Evolutionary conservation across 2,329 filamentous ascomycete genomes (phyloP), one percentile per base, ranked within the genome.

Genomic region (Emericellopsis atlantica): DNA sequence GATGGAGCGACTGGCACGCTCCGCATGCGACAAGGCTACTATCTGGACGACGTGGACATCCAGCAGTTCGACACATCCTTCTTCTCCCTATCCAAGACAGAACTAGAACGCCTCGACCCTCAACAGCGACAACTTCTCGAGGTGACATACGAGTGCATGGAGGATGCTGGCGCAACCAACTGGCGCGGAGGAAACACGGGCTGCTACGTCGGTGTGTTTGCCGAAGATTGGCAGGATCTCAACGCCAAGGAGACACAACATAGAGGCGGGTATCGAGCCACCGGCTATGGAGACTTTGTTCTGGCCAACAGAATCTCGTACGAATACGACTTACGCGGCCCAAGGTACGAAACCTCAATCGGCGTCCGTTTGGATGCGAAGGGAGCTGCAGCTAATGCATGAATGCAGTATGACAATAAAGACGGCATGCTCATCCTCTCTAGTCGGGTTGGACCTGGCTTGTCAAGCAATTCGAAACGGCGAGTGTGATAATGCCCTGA

Each of bases 121-220:
- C 63, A 66, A 44, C 63, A 66, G 42, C 53, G 64, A 3, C 54
- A 59, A 31, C 45, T 63, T 15, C 54, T 64, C 5, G 60, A 67
- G 39, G 55, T 62, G 0, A 32, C 31, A 32, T 21, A 39, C 39
- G 33, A 35, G 18, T 58, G 61, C 1, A 43, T 74, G 1, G 59
- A 59, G 22, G 51, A 48, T 6, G 34, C 39, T 12, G 41, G 41
- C 7, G 34, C 49, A 7, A 39, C 54, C 11, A 14, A 16, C 26
- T 32, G 22, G 37, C 37, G 48, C 9, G 62, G 60, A 1, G 51
- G 47, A 4, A 43, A 50, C 9, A 57, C 59, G 1, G 60, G 58
- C 1, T 49, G 45, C 26, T 64, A 57, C 29, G 48, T 62, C 7
- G 61, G 62, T 5, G 51, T 39, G 21, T 62, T 58, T 26, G 54